Conservation (phyloP, 2,329 filamentous ascomycete species). For the Colletotrichum liaoningense region DNA sequence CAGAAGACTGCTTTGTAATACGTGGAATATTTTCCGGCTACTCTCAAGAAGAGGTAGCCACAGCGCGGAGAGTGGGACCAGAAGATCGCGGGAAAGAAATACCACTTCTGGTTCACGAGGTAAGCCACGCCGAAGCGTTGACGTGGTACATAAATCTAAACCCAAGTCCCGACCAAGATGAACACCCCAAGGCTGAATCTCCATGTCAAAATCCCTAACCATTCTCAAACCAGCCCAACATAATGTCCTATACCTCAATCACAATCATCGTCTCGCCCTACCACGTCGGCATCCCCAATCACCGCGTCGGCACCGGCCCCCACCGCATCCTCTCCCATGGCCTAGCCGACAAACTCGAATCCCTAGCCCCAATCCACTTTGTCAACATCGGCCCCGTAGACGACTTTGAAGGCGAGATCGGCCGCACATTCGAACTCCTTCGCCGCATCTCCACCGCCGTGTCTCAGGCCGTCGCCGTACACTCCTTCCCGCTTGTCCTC, state of each 20-base stretch:
- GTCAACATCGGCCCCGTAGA: conserved; percentile 45
- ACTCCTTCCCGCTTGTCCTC: conserved; percentile 51
- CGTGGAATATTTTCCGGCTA: no score
- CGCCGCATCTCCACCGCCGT: conserved; percentile 49
- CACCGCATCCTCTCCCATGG: conserved; percentile 44
- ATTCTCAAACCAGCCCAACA: neutral
- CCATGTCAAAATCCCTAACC: neutral
- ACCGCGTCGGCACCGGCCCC: conserved; percentile 51
- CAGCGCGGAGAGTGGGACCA: no score
- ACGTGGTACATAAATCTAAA: neutral
- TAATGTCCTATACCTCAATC: conserved; percentile 37
- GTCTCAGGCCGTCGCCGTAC: conserved; percentile 38
- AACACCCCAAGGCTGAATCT: neutral
- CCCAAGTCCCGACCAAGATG: neutral
- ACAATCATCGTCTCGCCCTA: conserved; percentile 52
- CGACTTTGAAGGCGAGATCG: conserved; percentile 52
- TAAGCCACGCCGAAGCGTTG: neutral
- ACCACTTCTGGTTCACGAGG: neutral
- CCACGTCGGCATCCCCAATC: conserved; percentile 50
- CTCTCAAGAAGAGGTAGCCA: no score
- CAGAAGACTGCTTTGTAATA: no score
- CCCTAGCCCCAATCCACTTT: conserved; percentile 39
- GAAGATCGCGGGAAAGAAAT: no score
- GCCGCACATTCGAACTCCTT: conserved; percentile 51
- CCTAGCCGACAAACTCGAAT: conserved; percentile 42